Evolutionary conservation across 148 eudicot species (phyloP).

Genomic region (Diospyros kaki): DNA sequence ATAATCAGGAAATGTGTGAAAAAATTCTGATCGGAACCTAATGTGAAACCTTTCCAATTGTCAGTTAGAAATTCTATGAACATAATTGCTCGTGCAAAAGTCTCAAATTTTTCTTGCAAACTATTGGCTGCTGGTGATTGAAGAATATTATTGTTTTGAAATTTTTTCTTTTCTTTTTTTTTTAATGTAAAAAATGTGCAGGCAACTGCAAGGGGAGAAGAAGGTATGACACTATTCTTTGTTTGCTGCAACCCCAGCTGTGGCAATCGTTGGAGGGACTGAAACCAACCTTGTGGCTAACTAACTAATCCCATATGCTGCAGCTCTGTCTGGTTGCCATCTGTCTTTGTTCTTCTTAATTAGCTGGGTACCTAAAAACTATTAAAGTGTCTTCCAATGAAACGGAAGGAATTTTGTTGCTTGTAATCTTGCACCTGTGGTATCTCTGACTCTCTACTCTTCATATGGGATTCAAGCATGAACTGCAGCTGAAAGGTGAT

Average conservation of each 20-base stretch:
- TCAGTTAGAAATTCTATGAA: neutral
- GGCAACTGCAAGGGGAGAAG: slow-evolving; percentile 92
- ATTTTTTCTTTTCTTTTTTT: neutral
- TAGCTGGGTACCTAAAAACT: neutral
- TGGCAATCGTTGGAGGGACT: slow-evolving; percentile 85
- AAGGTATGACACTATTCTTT: slow-evolving; percentile 86
- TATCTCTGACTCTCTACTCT: slow-evolving; percentile 1
- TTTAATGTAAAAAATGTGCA: slow-evolving; percentile 17
- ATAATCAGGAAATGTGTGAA: neutral
- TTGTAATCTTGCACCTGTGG: neutral
- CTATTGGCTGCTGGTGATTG: neutral
- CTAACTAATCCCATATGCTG: neutral
- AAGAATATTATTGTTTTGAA: neutral
- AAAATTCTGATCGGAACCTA: too few relatives aligned
- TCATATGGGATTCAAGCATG: neutral
- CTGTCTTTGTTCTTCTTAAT: neutral
- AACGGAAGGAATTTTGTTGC: neutral
- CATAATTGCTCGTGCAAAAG: neutral
- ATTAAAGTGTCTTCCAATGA: neutral
- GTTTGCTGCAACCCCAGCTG: slow-evolving; percentile 92
- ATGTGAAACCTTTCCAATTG: neutral
- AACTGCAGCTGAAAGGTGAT: neutral
- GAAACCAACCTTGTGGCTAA: slow-evolving; percentile 2
- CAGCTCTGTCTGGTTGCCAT: neutral
- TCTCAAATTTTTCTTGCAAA: neutral